phyloP scores from a whole-genome alignment of 2,329 filamentous ascomycete species.

The Alternaria atra region DNA sequence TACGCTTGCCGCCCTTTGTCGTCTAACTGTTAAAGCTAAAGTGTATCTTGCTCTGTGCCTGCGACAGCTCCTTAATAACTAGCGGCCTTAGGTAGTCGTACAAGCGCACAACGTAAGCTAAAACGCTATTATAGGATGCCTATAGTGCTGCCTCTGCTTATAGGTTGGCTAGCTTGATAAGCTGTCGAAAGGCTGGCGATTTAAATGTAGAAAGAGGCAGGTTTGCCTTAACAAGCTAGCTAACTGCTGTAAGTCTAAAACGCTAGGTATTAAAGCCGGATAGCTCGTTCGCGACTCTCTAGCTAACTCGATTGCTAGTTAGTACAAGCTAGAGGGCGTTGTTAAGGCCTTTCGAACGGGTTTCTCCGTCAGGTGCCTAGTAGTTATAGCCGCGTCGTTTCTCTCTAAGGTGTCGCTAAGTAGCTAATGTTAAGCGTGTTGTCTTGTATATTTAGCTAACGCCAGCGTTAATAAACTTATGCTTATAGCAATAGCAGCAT shows the following conservation, averaged over 20 bases:
- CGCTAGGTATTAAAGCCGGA: too few species aligned
- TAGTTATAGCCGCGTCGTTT: background rate
- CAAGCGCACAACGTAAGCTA: background rate
- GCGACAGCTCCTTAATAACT: background rate
- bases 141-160: background rate
- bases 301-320: too few species aligned
- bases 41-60: background rate
- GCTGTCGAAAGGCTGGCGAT: too few species aligned
- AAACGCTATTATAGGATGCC: background rate
- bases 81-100: background rate
- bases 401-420: background rate
- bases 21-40: slow-evolving; percentile 3
- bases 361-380: too few species aligned
- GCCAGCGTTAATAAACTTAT: background rate
- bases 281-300: too few species aligned
- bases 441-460: background rate
- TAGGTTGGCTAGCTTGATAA: too few species aligned
- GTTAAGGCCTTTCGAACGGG: background rate
- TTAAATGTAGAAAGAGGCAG: too few species aligned
- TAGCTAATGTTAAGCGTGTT: background rate
- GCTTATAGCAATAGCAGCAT: background rate
- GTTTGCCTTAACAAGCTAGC: too few species aligned
- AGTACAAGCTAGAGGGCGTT: too few species aligned
- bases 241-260: too few species aligned
- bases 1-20: slow-evolving; percentile 10